Base-by-base conservation (phyloP, 495 filamentous ascomycete genomes). In the Xeromyces bisporus region DNA sequence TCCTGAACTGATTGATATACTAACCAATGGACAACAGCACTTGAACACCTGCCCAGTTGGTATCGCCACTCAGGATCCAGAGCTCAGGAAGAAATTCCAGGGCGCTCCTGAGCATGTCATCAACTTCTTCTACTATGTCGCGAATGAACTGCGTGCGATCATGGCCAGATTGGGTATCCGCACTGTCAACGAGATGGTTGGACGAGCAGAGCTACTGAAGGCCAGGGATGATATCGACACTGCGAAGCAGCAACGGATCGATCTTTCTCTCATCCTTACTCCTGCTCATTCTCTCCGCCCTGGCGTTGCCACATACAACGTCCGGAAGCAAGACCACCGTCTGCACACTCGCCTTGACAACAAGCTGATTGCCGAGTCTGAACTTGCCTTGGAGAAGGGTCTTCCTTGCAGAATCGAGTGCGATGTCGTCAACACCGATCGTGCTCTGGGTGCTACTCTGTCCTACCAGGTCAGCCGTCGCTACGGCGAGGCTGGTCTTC, bases 81-180 rank as follows among this genome's bases (percentile, higher is more conserved):
- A 91, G 46, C 72, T 99, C 2, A 73, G 91, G 13, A 81, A 84
- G 64, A 99, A 94, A 62, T 96, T 99, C 57, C 67, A 71, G 25
- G 91, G 89, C 18, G 85, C 82, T 0, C 87, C 89, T 5, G 89
- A 99, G 56, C 83, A 99, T 48, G 89, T 93, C 27, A 99, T 99
- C 56, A 99, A 99, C 66, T 99, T 96, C 69, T 99, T 99, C 63
- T 99, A 93, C 60, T 99, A 99, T 44, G 68, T 99, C 28, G 75
- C 91, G 38, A 99, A 99, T 45, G 89, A 99, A 63, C 74, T 99
- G 36, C 77, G 89, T 39, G 86, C 89, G 11, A 94, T 99, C 57
- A 96, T 99, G 89, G 87, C 89, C 17, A 87, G 80, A 53, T 69
- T 96, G 41, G 89, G 89, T 33, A 79, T 94, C 66, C 73, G 89